phyloP scores from a whole-genome alignment of 208 protist species.

The Leishmania gerbilli region DNA sequence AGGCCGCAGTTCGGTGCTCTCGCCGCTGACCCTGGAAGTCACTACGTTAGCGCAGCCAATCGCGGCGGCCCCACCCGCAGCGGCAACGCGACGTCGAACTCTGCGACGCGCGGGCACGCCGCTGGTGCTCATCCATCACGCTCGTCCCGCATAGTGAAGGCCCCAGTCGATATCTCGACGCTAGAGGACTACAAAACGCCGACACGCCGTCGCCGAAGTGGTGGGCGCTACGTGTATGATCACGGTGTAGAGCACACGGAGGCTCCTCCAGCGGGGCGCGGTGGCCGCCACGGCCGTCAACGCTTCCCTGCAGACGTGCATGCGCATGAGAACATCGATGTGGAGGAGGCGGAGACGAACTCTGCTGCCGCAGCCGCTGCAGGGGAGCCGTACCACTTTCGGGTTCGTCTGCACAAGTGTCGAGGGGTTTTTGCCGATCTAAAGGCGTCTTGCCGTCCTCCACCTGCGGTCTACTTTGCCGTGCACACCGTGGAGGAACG shows the following conservation, averaged over 20 bases:
- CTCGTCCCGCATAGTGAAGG: conserved; percentile 11
- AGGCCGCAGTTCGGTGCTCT: conserved; percentile 1
- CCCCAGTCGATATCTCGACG: conserved; percentile 12
- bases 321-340: not conserved
- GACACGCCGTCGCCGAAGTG: conserved; percentile 7
- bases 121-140: not conserved
- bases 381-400: conserved; percentile 33
- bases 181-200: conserved; percentile 36
- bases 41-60: not conserved
- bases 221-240: conserved; percentile 20
- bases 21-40: not conserved
- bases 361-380: not conserved
- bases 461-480: conserved; percentile 52
- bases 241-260: conserved; percentile 6
- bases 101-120: conserved; percentile 4
- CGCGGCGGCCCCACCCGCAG: not conserved
- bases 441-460: conserved; percentile 19
- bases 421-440: conserved; percentile 45
- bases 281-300: not conserved
- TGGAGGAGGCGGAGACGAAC: not conserved
- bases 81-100: not conserved
- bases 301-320: not conserved
- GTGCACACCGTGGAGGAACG: conserved; percentile 67
- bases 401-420: conserved; percentile 60
- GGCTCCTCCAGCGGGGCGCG: not conserved